These are phyloP conservation scores for Sechiopsis laciniata DNA, from an alignment of 306 rosid species.

Conservation along the genomic window DNA sequence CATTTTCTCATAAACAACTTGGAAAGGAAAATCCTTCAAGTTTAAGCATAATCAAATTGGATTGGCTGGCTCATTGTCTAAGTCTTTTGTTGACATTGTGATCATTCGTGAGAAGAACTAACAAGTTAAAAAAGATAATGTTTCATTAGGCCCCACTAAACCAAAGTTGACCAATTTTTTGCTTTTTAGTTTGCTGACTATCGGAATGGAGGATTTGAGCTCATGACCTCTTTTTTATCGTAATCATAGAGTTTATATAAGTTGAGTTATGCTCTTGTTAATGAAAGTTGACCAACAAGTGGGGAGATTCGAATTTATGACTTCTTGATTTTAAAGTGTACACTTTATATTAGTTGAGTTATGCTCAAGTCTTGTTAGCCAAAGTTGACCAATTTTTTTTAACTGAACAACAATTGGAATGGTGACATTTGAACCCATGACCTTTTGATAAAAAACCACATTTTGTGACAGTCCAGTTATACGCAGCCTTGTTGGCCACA, in stretches of 20 bases:
- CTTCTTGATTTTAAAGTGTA: no score
- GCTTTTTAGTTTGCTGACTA: neutral
- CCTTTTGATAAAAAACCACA: no score
- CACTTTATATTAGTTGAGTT: no score
- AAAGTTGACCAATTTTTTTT: neutral
- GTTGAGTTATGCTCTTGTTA: no score
- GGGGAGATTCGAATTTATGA: no score
- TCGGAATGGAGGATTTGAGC: no score
- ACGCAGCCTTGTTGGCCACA: neutral
- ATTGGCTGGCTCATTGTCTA: neutral
- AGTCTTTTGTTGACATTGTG: slow-evolving; percentile 2
- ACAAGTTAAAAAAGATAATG: neutral
- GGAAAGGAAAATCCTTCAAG: neutral
- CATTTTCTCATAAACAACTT: neutral
- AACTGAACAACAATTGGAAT: neutral
- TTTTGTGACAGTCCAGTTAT: no score
- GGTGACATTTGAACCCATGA: no score
- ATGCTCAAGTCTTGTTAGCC: neutral
- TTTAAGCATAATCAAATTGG: neutral
- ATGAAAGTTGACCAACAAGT: no score
- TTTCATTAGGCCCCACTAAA: no score
- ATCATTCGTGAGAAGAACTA: neutral
- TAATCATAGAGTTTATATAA: no score
- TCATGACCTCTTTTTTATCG: no score
- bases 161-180: neutral